A percentile compares a stretch with the other conserved stretches of the same genome.
phyloP scores from a whole-genome alignment of 495 filamentous ascomycete genomes.

The Penicillium crystallinum region DNA sequence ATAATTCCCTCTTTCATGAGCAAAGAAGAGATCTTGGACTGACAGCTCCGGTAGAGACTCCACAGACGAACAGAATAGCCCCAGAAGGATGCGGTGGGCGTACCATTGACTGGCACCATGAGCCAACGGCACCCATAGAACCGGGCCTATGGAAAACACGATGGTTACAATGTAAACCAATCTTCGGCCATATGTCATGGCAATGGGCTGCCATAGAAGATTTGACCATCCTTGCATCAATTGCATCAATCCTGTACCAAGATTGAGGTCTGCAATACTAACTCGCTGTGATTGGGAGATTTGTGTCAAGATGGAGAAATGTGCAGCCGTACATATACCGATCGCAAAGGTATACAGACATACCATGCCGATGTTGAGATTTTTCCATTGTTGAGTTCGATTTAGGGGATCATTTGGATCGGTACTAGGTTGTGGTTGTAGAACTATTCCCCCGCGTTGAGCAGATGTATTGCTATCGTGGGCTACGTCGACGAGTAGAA shows the following conservation, averaged over 20 bases:
- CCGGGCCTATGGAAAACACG: conserved; percentile 25
- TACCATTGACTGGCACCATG: conserved; percentile 43
- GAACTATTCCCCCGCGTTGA: not conserved
- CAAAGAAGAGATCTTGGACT: conserved; percentile 48
- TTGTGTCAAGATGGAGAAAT: not conserved
- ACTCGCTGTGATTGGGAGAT: conserved; percentile 23
- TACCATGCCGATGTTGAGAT: not conserved
- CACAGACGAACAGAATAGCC: conserved; percentile 47
- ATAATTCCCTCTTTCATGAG: conserved; percentile 48
- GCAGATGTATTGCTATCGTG: not conserved
- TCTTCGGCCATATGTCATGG: conserved; percentile 29
- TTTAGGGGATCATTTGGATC: conserved; percentile 48
- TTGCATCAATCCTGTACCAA: conserved; percentile 28
- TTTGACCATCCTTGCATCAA: conserved; percentile 35
- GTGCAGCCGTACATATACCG: not conserved
- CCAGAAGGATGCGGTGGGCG: conserved; percentile 45
- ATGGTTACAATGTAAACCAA: conserved; percentile 22
- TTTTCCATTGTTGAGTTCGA: conserved; percentile 39
- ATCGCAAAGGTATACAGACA: not conserved
- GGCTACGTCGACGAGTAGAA: not conserved
- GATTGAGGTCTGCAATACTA: conserved; percentile 19
- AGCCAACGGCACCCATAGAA: conserved; percentile 41
- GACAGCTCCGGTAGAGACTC: conserved; percentile 45
- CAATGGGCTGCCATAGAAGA: conserved; percentile 31
- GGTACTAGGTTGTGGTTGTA: conserved; percentile 32